These are phyloP conservation scores for Pythium aquatile DNA, from an alignment of 352 stramenopile species.

Conservation along the genomic window DNA sequence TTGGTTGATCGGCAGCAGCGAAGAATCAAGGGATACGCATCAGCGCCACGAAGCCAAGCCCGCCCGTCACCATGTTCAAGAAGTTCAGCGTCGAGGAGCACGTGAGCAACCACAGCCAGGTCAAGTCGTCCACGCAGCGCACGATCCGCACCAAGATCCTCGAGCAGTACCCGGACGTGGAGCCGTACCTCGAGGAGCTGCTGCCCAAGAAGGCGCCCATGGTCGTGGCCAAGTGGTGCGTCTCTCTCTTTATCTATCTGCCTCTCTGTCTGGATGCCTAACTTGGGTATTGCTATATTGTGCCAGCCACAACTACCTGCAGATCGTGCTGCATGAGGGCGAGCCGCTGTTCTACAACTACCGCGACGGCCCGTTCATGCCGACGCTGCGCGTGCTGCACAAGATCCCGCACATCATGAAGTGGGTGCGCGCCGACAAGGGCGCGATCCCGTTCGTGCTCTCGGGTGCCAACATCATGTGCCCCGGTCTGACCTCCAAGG, in stretches of 20 bases:
- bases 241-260: conserved; percentile 21
- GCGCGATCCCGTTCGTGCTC: conserved; percentile 97
- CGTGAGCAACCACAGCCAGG: conserved; percentile 94
- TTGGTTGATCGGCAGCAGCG: neutral
- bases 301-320: conserved; percentile 72
- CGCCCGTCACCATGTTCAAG: conserved; percentile 88
- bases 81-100: conserved; percentile 93
- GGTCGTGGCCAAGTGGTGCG: conserved; percentile 89
- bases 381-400: conserved; percentile 95
- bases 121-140: conserved; percentile 97
- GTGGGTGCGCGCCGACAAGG: conserved; percentile 94
- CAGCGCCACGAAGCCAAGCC: neutral
- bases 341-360: conserved; percentile 96
- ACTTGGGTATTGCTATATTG: no score
- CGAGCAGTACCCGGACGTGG: conserved; percentile 91
- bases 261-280: no score
- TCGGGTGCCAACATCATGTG: conserved; percentile 99
- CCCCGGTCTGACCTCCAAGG: conserved; percentile 94
- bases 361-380: conserved; percentile 96
- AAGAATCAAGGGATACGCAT: neutral
- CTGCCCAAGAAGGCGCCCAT: conserved; percentile 95
- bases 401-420: conserved; percentile 94
- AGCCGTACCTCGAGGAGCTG: conserved; percentile 84
- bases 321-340: conserved; percentile 87
- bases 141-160: conserved; percentile 93